Evolutionary conservation across 208 protist genomes (phyloP), one percentile per base, ranked within the genome.

Genomic region (Trypanosoma lewisi): DNA sequence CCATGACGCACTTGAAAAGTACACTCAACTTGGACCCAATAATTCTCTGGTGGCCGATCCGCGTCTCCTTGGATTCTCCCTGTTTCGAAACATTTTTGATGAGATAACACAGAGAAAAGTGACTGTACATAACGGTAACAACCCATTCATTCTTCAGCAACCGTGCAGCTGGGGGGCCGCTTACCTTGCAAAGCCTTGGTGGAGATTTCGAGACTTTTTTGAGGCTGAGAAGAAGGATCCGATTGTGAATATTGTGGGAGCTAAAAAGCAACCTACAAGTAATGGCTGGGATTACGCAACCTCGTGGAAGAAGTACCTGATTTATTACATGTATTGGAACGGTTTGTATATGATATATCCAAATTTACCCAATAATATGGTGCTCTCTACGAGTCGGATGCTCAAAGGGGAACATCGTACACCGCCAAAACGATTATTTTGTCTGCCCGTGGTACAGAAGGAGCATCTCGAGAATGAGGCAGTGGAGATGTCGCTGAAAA

Each of bases 291-390:
- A 52, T 30, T 45, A 50, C 50, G 2, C 28, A 0, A 63, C 68
- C 16, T 76, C 68, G 23, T 82, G 77, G 77, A 79, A 78, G 42
- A 78, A 80, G 68, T 79, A 69, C 37, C 63, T 80, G 12, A 65
- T 82, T 16, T 67, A 75, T 28, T 58, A 72, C 55, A 80, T 79
- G 77, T 52, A 73, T 14, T 12, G 50, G 17, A 23, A 73, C 23
- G 73, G 72, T n/a, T 59, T 44, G 54, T 82, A 77, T 55, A 80
- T 76, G 68, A 50, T 82, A 31, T 82, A 82, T 62, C 73, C 65
- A 16, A 80, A 76, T 23, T 51, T 69, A 19, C 62, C 62, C n/a
- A 56, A 65, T 25, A 45, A 28, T 27, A 16, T 64, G 5, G 67
- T 73, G 34, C 62, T 83, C 30, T 71, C 68, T 16, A 78, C 77